Evolutionary conservation across 306 rosid genomes (phyloP).

Genomic region (Vicia sativa): DNA sequence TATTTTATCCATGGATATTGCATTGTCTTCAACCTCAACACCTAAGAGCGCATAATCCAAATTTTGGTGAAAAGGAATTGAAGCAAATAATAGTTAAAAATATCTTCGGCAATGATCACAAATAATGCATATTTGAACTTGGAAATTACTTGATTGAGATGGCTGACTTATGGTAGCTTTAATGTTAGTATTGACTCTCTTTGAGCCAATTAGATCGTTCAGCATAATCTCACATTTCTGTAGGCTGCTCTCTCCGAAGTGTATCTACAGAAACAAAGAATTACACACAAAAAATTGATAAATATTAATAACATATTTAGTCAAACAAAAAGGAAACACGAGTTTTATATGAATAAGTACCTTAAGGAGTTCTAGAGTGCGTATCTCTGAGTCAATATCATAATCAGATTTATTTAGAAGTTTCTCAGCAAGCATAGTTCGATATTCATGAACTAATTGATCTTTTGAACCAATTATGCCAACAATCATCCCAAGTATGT

Average conservation of each 20-base stretch:
- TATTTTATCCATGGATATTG: slow-evolving; percentile 68
- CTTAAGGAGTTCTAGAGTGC: slow-evolving; percentile 96
- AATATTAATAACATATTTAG: slow-evolving; percentile 34
- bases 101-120: slow-evolving; percentile 18
- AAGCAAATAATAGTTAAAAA: slow-evolving; percentile 23
- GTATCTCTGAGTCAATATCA: slow-evolving; percentile 92
- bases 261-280: slow-evolving; percentile 63
- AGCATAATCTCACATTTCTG: slow-evolving; percentile 99
- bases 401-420: slow-evolving; percentile 93
- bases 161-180: slow-evolving; percentile 78
- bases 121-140: slow-evolving; percentile 11
- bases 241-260: slow-evolving; percentile 96
- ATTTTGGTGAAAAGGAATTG: slow-evolving; percentile 24
- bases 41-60: slow-evolving; percentile 47
- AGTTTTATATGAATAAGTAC: slow-evolving; percentile 41
- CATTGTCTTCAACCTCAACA: slow-evolving; percentile 39
- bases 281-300: slow-evolving; percentile 1
- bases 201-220: slow-evolving; percentile 88
- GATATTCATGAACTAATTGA: slow-evolving; percentile 91
- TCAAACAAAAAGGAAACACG: slow-evolving; percentile 25
- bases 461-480: slow-evolving; percentile 95
- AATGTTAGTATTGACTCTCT: slow-evolving; percentile 74
- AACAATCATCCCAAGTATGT: slow-evolving; percentile 97
- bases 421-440: slow-evolving; percentile 98
- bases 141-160: slow-evolving; percentile 57